Evolutionary conservation across 495 filamentous ascomycete genomes (phyloP).

Genomic region (Xylaria scruposa): DNA sequence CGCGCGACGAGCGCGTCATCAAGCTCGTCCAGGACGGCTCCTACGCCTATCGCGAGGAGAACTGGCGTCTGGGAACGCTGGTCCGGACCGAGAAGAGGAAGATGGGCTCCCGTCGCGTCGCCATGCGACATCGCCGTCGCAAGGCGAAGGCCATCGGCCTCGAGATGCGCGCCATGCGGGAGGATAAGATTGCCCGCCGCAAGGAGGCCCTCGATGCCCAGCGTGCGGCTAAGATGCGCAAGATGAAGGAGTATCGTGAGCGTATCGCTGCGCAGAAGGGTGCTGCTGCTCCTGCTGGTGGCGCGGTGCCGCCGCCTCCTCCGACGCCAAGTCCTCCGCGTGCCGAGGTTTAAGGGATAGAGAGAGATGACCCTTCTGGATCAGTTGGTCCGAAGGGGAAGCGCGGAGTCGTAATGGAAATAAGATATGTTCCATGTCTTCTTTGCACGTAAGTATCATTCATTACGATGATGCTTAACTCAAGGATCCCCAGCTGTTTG

Average conservation of each 20-base stretch:
- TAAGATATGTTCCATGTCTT: neutral
- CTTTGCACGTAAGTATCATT: neutral
- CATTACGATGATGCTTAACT: neutral
- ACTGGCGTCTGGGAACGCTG: slow-evolving; percentile 79
- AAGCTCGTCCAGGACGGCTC: slow-evolving; percentile 62
- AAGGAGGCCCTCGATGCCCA: slow-evolving; percentile 40
- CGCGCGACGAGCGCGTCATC: slow-evolving; percentile 48
- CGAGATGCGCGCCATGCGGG: slow-evolving; percentile 39
- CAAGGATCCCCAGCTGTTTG: neutral
- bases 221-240: slow-evolving; percentile 30
- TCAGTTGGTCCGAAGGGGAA: neutral
- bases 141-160: slow-evolving; percentile 37
- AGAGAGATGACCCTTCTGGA: neutral
- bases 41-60: slow-evolving; percentile 83
- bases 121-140: slow-evolving; percentile 33
- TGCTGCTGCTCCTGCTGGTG: neutral
- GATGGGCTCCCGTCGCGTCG: slow-evolving; percentile 35
- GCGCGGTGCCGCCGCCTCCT: slow-evolving; percentile 1
- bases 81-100: slow-evolving; percentile 44
- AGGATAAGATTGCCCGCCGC: slow-evolving; percentile 40
- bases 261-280: slow-evolving; percentile 30
- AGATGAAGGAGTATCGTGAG: slow-evolving; percentile 35
- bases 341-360: neutral
- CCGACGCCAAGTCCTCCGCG: neutral
- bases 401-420: neutral